Percentiles rank a stretch among this genome's conserved stretches.
Conservation (phyloP, 306 rosid species). For the Cucumis melo region DNA sequence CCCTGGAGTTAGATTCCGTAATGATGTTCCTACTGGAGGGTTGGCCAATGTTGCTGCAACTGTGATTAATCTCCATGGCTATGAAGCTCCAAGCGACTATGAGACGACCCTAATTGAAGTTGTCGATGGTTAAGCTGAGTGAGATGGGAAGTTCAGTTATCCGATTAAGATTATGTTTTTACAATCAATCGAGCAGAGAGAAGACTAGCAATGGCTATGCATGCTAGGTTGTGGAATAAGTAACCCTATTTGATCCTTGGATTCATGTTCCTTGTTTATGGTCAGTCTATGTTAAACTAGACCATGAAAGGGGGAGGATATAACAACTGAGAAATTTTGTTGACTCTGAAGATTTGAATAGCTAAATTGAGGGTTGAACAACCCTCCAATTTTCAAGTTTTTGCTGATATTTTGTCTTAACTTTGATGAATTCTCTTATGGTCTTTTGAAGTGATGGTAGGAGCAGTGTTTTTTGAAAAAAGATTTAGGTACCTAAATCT, state of each 20-base stretch:
- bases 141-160: neutral
- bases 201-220: neutral
- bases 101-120: constrained; percentile 79
- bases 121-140: constrained; percentile 24
- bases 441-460: too few relatives aligned
- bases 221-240: neutral
- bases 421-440: neutral
- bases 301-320: neutral
- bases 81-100: constrained; percentile 84
- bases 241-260: neutral
- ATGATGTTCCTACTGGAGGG: constrained; percentile 66
- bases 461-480: too few relatives aligned
- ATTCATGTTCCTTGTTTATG: neutral
- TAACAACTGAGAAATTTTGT: neutral
- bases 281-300: neutral
- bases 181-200: neutral
- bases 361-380: neutral
- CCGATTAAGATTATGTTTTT: neutral
- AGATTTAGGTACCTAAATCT: too few relatives aligned
- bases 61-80: constrained; percentile 91
- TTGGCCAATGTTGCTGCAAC: constrained; percentile 95
- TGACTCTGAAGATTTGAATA: neutral
- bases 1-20: constrained; percentile 58
- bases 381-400: neutral
- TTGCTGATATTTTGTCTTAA: neutral